Conservation (phyloP, 1,139 yeast genomes). For the Saccharomyces pastorianus region DNA sequence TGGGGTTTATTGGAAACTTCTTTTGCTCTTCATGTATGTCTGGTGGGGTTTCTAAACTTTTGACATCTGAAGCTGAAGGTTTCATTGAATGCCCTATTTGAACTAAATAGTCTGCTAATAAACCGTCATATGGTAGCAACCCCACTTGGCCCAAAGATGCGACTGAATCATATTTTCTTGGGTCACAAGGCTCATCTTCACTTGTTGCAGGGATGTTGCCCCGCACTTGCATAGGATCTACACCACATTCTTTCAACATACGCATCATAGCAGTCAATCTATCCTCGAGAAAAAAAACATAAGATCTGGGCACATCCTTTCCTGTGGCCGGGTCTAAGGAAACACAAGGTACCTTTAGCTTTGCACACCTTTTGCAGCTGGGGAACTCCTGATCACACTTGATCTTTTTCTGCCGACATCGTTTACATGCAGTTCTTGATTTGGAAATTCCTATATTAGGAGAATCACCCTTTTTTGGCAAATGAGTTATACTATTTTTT, state of each 20-base stretch:
- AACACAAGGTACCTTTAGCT: conserved; percentile 64
- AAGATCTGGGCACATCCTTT: conserved; percentile 74
- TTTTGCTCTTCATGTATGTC: neutral
- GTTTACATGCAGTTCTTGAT: conserved; percentile 70
- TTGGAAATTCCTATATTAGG: conserved; percentile 37
- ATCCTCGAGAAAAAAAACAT: conserved; percentile 66
- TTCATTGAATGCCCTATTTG: conserved; percentile 11
- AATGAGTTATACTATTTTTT: neutral
- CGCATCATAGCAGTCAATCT: conserved; percentile 49
- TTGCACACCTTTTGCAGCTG: conserved; percentile 63
- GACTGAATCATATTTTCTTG: conserved; percentile 14
- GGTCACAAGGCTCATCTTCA: conserved; percentile 20
- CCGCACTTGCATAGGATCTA: conserved; percentile 27
- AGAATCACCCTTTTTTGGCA: conserved; percentile 2
- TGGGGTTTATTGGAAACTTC: neutral
- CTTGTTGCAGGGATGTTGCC: conserved; percentile 23
- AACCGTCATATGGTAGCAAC: conserved; percentile 14
- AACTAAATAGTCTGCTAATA: conserved; percentile 20
- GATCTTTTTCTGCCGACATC: conserved; percentile 72
- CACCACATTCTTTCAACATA: conserved; percentile 39
- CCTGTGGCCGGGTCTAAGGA: conserved; percentile 86
- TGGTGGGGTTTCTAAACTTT: neutral
- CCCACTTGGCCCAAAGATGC: conserved; percentile 16
- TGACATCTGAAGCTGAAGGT: neutral
- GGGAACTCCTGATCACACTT: conserved; percentile 83